These are phyloP conservation scores for Sutorius australiensis DNA, from an alignment of 768 basidiomycete genomes.

Conservation along the genomic window DNA sequence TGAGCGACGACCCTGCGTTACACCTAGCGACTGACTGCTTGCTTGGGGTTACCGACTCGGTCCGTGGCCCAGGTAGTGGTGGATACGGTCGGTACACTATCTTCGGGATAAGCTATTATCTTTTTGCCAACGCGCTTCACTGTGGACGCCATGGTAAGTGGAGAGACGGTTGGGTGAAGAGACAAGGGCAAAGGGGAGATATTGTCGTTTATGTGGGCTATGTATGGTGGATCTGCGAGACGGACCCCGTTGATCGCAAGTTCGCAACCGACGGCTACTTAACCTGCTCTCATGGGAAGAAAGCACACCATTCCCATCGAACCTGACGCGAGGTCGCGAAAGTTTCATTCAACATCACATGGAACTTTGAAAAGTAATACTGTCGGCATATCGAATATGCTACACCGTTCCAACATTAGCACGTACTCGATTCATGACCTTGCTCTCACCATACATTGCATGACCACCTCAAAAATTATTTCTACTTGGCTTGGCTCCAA, in stretches of 20 bases:
- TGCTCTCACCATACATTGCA: neutral
- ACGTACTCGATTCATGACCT: neutral
- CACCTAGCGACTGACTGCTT: slow-evolving; percentile 37
- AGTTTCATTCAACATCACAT: neutral
- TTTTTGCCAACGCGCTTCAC: slow-evolving; percentile 53
- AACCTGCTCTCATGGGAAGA: slow-evolving; percentile 13
- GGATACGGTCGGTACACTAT: slow-evolving; percentile 57
- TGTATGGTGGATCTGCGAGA: neutral
- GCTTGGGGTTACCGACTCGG: slow-evolving; percentile 43
- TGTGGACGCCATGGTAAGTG: slow-evolving; percentile 33
- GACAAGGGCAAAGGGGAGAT: neutral
- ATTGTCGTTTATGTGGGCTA: neutral
- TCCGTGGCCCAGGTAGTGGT: slow-evolving; percentile 48
- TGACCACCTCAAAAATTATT: neutral
- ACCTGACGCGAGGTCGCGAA: slow-evolving; percentile 1
- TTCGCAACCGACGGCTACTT: neutral
- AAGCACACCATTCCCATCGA: slow-evolving; percentile 16
- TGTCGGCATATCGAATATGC: neutral
- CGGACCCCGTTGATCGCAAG: neutral
- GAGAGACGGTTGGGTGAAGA: neutral
- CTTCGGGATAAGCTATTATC: slow-evolving; percentile 57
- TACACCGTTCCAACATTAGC: neutral
- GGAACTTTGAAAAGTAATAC: neutral
- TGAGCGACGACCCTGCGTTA: neutral
- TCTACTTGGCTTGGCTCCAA: neutral